Conservation (phyloP, 164 flowering plant species). For the Piper betle region DNA sequence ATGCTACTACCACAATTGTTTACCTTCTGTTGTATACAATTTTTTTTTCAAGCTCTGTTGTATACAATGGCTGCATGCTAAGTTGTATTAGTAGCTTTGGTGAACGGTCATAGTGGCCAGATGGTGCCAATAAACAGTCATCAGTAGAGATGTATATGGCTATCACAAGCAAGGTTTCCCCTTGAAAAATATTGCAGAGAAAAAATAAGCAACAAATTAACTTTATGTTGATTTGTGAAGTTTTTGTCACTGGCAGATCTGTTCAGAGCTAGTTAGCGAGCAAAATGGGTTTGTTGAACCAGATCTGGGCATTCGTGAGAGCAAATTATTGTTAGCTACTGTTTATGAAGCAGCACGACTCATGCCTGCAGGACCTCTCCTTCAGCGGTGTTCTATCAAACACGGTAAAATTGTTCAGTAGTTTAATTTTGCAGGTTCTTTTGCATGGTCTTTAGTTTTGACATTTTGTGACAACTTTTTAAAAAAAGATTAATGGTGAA, state of each 20-base stretch:
- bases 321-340: slow-evolving; percentile 43
- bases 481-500: not conserved
- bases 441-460: not conserved
- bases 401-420: slow-evolving; percentile 23
- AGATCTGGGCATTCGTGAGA: slow-evolving; percentile 21
- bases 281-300: slow-evolving; percentile 9
- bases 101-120: too few species aligned
- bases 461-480: not conserved
- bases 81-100: too few species aligned
- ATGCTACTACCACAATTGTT: too few species aligned
- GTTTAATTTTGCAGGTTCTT: slow-evolving; percentile 1
- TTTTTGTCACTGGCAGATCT: slow-evolving; percentile 24
- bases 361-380: slow-evolving; percentile 47
- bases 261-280: slow-evolving; percentile 31
- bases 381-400: slow-evolving; percentile 51
- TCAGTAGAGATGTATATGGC: too few species aligned
- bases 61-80: too few species aligned
- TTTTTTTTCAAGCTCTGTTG: too few species aligned
- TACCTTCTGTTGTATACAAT: too few species aligned
- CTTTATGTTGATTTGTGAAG: not conserved
- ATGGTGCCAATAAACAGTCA: too few species aligned
- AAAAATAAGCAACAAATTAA: not conserved
- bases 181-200: not conserved
- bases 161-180: not conserved
- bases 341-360: slow-evolving; percentile 64